Conservation (phyloP, 2,329 filamentous ascomycete species). For the Alternaria sp. region DNA sequence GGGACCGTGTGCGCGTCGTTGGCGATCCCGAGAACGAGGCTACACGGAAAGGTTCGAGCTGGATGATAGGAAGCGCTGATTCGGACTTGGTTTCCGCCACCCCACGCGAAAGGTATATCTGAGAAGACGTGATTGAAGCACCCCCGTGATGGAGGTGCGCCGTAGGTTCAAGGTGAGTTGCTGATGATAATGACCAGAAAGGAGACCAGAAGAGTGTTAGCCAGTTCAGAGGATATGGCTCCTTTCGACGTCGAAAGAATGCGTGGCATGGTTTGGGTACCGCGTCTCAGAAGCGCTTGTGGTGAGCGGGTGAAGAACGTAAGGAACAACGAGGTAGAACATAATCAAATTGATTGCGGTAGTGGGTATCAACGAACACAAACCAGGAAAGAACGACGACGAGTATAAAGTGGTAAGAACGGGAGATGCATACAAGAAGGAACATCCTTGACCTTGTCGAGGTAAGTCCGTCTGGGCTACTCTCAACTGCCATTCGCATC, state of each 20-base stretch:
- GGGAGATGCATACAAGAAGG: slow-evolving; percentile 26
- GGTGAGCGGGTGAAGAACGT: not conserved
- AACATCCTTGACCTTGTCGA: slow-evolving; percentile 7
- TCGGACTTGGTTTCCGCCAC: slow-evolving; percentile 49
- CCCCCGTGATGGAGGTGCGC: slow-evolving; percentile 21
- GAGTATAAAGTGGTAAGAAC: slow-evolving; percentile 15
- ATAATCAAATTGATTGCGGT: slow-evolving; percentile 4
- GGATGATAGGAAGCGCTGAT: slow-evolving; percentile 27
- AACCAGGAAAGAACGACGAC: slow-evolving; percentile 1
- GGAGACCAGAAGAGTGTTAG: not conserved
- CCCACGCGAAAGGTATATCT: slow-evolving; percentile 55
- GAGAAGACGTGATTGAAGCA: slow-evolving; percentile 54
- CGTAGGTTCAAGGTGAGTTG: not conserved
- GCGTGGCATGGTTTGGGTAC: not conserved
- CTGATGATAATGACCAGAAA: not conserved
- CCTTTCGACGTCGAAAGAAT: not conserved
- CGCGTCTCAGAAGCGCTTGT: not conserved
- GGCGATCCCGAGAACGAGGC: slow-evolving; percentile 26
- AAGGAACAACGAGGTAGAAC: not conserved
- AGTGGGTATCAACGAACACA: slow-evolving; percentile 17
- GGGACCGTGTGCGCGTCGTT: slow-evolving; percentile 15
- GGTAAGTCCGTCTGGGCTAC: slow-evolving; percentile 6
- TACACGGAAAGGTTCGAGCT: slow-evolving; percentile 16
- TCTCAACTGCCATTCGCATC: slow-evolving; percentile 24
- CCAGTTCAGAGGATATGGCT: not conserved